Conservation (phyloP, 108 stramenopile species). For the Pseudonitzschia multiseries region DNA sequence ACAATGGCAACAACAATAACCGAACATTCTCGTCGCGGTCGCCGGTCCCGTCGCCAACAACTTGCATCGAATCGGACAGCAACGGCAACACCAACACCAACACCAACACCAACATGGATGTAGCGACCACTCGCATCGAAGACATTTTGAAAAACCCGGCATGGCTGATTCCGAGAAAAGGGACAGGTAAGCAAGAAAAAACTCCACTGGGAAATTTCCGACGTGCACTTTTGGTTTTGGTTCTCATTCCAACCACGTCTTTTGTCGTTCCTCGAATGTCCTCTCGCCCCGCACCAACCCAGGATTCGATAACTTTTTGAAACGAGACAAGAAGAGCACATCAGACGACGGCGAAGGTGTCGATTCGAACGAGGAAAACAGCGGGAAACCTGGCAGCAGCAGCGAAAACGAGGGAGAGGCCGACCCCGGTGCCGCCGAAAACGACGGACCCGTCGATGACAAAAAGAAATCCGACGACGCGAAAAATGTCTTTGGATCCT, state of each 20-base stretch:
- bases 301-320: conserved; percentile 79
- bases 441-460: neutral
- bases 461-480: conserved; percentile 13
- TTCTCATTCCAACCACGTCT: neutral
- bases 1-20: neutral
- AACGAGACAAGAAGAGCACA: conserved; percentile 47
- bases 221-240: neutral
- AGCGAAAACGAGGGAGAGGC: neutral
- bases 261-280: neutral
- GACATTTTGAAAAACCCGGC: conserved; percentile 14
- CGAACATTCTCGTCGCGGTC: neutral
- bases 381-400: neutral
- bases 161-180: conserved; percentile 39
- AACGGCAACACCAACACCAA: too few species aligned
- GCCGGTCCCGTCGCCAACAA: neutral
- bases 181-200: conserved; percentile 24
- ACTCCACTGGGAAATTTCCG: neutral
- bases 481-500: conserved; percentile 26
- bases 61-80: neutral
- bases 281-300: neutral
- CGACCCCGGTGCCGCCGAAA: conserved; percentile 3
- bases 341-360: conserved; percentile 14
- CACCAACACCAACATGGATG: neutral
- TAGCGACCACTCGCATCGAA: conserved; percentile 11
- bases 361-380: conserved; percentile 15